These are phyloP conservation scores for Mentha longifolia DNA, from an alignment of 257 asterid species.

Conservation along the genomic window DNA sequence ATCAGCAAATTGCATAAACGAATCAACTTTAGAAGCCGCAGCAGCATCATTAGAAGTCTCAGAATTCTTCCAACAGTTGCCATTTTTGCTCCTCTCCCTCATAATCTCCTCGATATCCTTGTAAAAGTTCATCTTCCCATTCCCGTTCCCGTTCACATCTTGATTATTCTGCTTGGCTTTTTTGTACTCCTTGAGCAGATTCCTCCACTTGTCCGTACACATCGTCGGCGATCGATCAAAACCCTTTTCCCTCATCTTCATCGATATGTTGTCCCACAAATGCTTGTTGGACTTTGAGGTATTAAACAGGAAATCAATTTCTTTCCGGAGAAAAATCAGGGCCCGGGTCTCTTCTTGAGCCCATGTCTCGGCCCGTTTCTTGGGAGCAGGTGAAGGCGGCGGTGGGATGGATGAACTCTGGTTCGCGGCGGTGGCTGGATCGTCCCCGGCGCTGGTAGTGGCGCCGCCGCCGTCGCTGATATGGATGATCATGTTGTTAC, in stretches of 20 bases:
- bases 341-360: slow-evolving; percentile 80
- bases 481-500: slow-evolving; percentile 50
- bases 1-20: slow-evolving; percentile 84
- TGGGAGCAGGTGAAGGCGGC: slow-evolving; percentile 51
- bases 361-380: slow-evolving; percentile 96
- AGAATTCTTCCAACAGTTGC: slow-evolving; percentile 50
- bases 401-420: slow-evolving; percentile 32
- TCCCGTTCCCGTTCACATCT: slow-evolving; percentile 42
- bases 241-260: slow-evolving; percentile 89
- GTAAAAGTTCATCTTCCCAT: slow-evolving; percentile 63
- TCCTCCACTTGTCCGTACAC: slow-evolving; percentile 98
- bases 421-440: slow-evolving; percentile 34
- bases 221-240: slow-evolving; percentile 89
- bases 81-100: slow-evolving; percentile 61
- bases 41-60: slow-evolving; percentile 33
- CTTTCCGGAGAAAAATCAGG: slow-evolving; percentile 71
- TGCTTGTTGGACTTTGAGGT: slow-evolving; percentile 87
- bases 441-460: slow-evolving; percentile 42
- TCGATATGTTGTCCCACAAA: slow-evolving; percentile 83
- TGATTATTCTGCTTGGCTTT: slow-evolving; percentile 66
- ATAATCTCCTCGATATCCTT: slow-evolving; percentile 82
- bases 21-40: slow-evolving; percentile 59
- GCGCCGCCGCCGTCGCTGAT: slow-evolving; percentile 40
- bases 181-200: slow-evolving; percentile 83
- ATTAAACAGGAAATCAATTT: slow-evolving; percentile 72